Evolutionary conservation across 2,329 filamentous ascomycete species (phyloP).

Genomic region (Aspergillus alliaceus): DNA sequence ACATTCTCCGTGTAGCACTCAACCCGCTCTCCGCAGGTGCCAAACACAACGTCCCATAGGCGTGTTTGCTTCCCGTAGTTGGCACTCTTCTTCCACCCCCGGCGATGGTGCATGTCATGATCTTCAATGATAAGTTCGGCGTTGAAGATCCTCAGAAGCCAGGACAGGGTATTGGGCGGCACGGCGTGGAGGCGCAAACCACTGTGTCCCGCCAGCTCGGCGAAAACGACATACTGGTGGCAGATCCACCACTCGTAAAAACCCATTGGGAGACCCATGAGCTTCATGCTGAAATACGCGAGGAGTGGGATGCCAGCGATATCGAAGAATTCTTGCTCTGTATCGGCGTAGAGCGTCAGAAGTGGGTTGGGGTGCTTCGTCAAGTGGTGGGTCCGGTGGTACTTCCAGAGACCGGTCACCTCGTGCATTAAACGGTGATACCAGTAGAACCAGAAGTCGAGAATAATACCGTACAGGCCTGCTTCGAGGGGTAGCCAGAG

Average conservation of each 20-base stretch:
- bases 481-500: slow-evolving; percentile 41
- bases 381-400: slow-evolving; percentile 48
- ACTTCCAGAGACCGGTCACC: slow-evolving; percentile 41
- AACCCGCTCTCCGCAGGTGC: slow-evolving; percentile 36
- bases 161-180: slow-evolving; percentile 35
- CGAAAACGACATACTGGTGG: slow-evolving; percentile 46
- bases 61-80: slow-evolving; percentile 45
- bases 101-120: slow-evolving; percentile 41
- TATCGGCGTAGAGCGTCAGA: slow-evolving; percentile 44
- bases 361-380: slow-evolving; percentile 49
- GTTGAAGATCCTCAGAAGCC: slow-evolving; percentile 33
- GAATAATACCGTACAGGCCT: slow-evolving; percentile 43
- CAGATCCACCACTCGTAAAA: slow-evolving; percentile 53
- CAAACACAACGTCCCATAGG: slow-evolving; percentile 40
- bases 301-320: slow-evolving; percentile 44
- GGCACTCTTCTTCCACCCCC: slow-evolving; percentile 39
- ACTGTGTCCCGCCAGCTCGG: slow-evolving; percentile 23
- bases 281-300: slow-evolving; percentile 38
- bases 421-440: slow-evolving; percentile 48
- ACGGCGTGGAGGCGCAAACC: slow-evolving; percentile 34
- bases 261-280: slow-evolving; percentile 43
- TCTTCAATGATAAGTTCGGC: slow-evolving; percentile 46
- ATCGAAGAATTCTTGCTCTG: slow-evolving; percentile 46
- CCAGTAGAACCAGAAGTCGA: slow-evolving; percentile 45
- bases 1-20: slow-evolving; percentile 34